These are phyloP conservation scores for Rhodotorula sp. DNA, from an alignment of 1,284 basidiomycete species.

Conservation along the genomic window DNA sequence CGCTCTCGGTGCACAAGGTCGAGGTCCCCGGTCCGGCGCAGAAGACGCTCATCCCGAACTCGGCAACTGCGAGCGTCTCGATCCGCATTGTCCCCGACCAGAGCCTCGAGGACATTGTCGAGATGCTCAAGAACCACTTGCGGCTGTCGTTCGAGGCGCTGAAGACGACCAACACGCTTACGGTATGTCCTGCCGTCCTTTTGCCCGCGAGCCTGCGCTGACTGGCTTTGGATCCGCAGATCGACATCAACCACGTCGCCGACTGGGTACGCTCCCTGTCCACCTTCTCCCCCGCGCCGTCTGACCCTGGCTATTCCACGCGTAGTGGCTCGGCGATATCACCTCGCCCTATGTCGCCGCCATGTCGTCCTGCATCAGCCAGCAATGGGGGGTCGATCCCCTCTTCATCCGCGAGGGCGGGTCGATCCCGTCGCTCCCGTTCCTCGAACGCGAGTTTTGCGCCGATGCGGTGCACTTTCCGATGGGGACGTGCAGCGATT, in stretches of 20 bases:
- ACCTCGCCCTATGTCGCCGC: constrained; percentile 63
- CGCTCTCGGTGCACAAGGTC: constrained; percentile 46
- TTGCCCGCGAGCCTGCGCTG: background rate
- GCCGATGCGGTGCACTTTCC: constrained; percentile 78
- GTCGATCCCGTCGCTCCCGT: constrained; percentile 61
- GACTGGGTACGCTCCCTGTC: constrained; percentile 60
- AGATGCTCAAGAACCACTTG: constrained; percentile 65
- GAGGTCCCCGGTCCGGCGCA: constrained; percentile 50
- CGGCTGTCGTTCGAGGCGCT: constrained; percentile 63
- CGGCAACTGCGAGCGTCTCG: constrained; percentile 66
- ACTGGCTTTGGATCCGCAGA: constrained; percentile 53
- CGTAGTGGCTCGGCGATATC: constrained; percentile 77
- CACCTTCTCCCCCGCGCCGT: rapidly evolving
- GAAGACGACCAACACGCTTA: constrained; percentile 69
- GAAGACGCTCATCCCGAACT: constrained; percentile 83
- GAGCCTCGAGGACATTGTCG: constrained; percentile 69
- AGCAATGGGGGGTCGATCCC: constrained; percentile 59
- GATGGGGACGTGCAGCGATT: constrained; percentile 64
- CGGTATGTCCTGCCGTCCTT: constrained; percentile 54
- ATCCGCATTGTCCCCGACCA: constrained; percentile 94
- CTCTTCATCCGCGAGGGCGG: constrained; percentile 92
- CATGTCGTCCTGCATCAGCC: constrained; percentile 28
- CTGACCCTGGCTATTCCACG: background rate
- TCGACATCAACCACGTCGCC: constrained; percentile 77
- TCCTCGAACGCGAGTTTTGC: constrained; percentile 82